A percentile compares a stretch with the other conserved stretches of the same genome.
phyloP scores from a whole-genome alignment of 139 green algal genomes.

The Chara braunii region DNA sequence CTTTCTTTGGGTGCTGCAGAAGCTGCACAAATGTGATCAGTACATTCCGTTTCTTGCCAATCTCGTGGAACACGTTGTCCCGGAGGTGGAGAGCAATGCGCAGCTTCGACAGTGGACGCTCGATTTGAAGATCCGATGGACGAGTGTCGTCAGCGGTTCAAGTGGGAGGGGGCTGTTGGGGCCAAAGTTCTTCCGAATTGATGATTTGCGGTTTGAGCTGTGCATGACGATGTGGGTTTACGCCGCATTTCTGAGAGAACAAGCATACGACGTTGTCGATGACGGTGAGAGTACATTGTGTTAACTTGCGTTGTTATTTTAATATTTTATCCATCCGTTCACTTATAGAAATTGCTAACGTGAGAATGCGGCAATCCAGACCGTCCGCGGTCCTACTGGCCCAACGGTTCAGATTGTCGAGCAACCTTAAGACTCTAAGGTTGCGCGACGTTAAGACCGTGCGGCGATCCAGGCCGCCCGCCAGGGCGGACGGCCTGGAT shows the following conservation, averaged over 20 bases:
- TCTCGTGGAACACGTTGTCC: conserved; percentile 2
- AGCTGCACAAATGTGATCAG: conserved; percentile 12
- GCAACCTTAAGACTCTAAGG: too few species aligned
- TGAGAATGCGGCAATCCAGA: too few species aligned
- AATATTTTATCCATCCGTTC: too few species aligned
- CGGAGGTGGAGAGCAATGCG: background rate
- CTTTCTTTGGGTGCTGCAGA: conserved; percentile 14
- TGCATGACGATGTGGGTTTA: conserved; percentile 13
- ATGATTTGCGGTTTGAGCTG: conserved; percentile 23
- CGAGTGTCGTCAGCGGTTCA: conserved; percentile 10
- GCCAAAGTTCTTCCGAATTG: background rate
- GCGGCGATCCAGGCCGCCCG: too few species aligned
- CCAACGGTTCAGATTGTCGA: too few species aligned
- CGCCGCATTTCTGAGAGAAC: conserved; percentile 22
- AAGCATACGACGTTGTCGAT: too few species aligned
- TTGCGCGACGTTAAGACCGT: too few species aligned
- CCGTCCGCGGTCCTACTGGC: too few species aligned
- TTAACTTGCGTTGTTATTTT: too few species aligned
- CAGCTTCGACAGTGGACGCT: background rate
- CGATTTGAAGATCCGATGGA: conserved; percentile 16
- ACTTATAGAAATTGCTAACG: too few species aligned
- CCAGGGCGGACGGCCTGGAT: too few species aligned
- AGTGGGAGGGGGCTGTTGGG: background rate
- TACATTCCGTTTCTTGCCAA: conserved; percentile 26
- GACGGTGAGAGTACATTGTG: too few species aligned